phyloP scores from a whole-genome alignment of 2,329 filamentous ascomycete genomes.

The Madurella mycetomatis region DNA sequence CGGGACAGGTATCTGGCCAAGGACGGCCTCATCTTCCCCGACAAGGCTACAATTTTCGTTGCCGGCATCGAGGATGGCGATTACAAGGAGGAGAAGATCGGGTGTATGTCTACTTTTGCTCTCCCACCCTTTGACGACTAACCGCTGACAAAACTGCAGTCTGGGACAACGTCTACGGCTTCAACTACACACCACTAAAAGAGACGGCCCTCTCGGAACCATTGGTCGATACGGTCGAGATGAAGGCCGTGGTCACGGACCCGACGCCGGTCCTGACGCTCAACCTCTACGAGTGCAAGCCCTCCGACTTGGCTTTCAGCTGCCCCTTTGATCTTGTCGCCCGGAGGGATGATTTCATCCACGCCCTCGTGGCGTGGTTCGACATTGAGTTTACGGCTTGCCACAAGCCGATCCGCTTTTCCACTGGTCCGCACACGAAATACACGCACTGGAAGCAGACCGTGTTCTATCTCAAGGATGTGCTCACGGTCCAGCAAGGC shows the following conservation, averaged over 20 bases:
- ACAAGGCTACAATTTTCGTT: slow-evolving; percentile 97
- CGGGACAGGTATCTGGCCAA: slow-evolving; percentile 85
- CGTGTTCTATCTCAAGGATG: slow-evolving; percentile 93
- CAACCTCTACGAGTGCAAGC: slow-evolving; percentile 86
- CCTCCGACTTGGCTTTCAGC: slow-evolving; percentile 78
- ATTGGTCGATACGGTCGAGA: slow-evolving; percentile 93
- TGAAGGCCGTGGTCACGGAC: slow-evolving; percentile 95
- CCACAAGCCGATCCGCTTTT: slow-evolving; percentile 97
- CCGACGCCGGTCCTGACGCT: slow-evolving; percentile 79
- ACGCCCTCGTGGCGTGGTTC: slow-evolving; percentile 97
- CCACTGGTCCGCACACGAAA: slow-evolving; percentile 94
- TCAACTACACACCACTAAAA: slow-evolving; percentile 93
- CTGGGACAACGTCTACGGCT: slow-evolving; percentile 99
- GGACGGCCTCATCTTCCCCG: slow-evolving; percentile 92
- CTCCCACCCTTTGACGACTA: no score
- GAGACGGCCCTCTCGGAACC: slow-evolving; percentile 90
- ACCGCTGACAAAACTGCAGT: slow-evolving; percentile 54
- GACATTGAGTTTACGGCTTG: slow-evolving; percentile 98
- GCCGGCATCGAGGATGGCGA: slow-evolving; percentile 98
- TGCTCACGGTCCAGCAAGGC: slow-evolving; percentile 83
- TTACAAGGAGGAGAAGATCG: slow-evolving; percentile 99
- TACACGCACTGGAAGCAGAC: slow-evolving; percentile 99
- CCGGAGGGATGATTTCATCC: slow-evolving; percentile 89
- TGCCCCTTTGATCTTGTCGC: slow-evolving; percentile 70
- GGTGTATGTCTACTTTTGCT: slow-evolving; percentile 60